These are phyloP conservation scores for Leptomonas pyrrhocoris DNA, from an alignment of 208 protist genomes.

Conservation along the genomic window DNA sequence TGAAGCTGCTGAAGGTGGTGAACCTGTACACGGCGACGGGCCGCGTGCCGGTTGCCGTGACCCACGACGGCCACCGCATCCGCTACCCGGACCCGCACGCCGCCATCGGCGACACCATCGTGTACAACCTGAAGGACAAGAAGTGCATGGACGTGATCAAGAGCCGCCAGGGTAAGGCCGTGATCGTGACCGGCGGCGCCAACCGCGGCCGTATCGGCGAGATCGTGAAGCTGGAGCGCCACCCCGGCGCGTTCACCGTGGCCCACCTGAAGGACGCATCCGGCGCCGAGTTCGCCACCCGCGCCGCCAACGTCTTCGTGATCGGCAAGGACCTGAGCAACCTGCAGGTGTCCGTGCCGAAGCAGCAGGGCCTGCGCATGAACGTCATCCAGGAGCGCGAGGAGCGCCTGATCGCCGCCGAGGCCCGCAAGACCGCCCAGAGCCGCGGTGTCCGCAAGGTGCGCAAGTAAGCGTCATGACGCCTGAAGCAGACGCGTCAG, in stretches of 20 bases:
- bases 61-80: constrained; percentile 99
- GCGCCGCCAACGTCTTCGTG: constrained; percentile 98
- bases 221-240: constrained; percentile 93
- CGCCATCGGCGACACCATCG: constrained; percentile 97
- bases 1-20: constrained; percentile 97
- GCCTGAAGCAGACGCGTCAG: no score
- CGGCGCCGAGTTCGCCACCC: constrained; percentile 97
- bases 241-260: constrained; percentile 98
- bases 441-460: constrained; percentile 51
- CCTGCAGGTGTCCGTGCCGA: constrained; percentile 95
- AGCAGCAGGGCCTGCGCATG: constrained; percentile 94
- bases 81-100: constrained; percentile 98
- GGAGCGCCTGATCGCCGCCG: constrained; percentile 80
- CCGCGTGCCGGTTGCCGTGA: constrained; percentile 97
- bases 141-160: constrained; percentile 94
- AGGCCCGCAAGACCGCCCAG: constrained; percentile 63
- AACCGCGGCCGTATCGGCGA: constrained; percentile 99
- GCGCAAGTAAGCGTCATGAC: constrained; percentile 74
- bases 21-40: constrained; percentile 90
- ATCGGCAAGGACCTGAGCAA: constrained; percentile 95
- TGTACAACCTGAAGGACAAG: constrained; percentile 96
- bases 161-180: constrained; percentile 93
- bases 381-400: constrained; percentile 90
- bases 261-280: constrained; percentile 95
- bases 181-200: constrained; percentile 97